These are phyloP conservation scores for Blastobotrys mokoenaii DNA, from an alignment of 805 yeast genomes.

Conservation along the genomic window DNA sequence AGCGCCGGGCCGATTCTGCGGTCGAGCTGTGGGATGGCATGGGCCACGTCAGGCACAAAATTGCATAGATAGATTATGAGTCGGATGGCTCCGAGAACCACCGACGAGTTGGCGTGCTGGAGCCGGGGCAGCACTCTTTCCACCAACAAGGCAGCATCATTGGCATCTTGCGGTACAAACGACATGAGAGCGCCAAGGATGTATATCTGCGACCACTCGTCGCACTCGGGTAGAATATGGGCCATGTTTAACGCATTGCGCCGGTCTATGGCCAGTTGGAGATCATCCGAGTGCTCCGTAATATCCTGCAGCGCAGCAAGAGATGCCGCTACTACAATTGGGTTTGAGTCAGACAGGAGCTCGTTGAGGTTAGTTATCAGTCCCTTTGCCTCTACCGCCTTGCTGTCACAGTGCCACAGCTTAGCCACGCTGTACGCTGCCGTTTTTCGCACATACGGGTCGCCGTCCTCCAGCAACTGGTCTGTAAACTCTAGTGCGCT, in stretches of 20 bases:
- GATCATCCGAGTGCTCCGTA: constrained; percentile 44
- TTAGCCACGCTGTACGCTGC: constrained; percentile 66
- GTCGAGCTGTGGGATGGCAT: constrained; percentile 46
- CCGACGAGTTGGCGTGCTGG: constrained; percentile 74
- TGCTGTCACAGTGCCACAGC: constrained; percentile 48
- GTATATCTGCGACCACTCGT: constrained; percentile 65
- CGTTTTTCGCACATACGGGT: constrained; percentile 55
- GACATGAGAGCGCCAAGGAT: constrained; percentile 57
- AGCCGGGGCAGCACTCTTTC: constrained; percentile 61
- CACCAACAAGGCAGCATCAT: constrained; percentile 57
- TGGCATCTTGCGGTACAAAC: constrained; percentile 61
- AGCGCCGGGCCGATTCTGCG: constrained; percentile 60
- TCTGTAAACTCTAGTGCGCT: constrained; percentile 36
- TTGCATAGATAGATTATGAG: constrained; percentile 64
- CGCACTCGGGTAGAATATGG: constrained; percentile 33
- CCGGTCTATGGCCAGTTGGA: constrained; percentile 47
- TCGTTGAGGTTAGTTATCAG: constrained; percentile 43
- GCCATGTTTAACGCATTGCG: constrained; percentile 38
- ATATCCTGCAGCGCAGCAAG: constrained; percentile 58
- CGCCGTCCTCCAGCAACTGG: constrained; percentile 36
- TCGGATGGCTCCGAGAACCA: constrained; percentile 68
- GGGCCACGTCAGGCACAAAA: constrained; percentile 52
- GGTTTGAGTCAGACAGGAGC: constrained; percentile 47
- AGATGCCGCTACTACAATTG: constrained; percentile 62
- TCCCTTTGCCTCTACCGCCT: constrained; percentile 35